phyloP scores from a whole-genome alignment of 1,284 basidiomycete genomes.

The Chiua sp. region DNA sequence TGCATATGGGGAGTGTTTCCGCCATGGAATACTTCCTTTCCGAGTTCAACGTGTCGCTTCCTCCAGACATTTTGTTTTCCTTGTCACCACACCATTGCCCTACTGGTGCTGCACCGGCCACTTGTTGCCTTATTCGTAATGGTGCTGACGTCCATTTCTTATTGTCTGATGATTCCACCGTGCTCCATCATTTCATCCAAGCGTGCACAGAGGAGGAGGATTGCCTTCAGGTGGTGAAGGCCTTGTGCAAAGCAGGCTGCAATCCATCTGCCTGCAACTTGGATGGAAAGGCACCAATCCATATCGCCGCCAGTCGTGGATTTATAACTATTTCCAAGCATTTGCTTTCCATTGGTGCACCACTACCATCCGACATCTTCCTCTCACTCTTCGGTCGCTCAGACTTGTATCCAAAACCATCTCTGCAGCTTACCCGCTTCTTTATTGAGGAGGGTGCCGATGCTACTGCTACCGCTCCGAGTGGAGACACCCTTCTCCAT shows the following conservation, averaged over 20 bases:
- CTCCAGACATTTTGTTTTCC: slow-evolving; percentile 4
- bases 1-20: slow-evolving; percentile 1
- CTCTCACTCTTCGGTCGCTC: neutral
- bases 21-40: neutral
- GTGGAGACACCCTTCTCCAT: slow-evolving; percentile 12
- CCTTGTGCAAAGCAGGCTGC: slow-evolving; percentile 14
- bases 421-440: neutral
- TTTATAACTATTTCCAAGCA: neutral
- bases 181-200: neutral
- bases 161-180: slow-evolving; percentile 1
- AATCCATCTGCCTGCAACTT: slow-evolving; percentile 3
- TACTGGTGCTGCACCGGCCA: neutral
- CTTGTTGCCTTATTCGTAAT: neutral
- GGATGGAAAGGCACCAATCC: neutral
- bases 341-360: neutral
- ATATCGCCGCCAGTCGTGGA: neutral
- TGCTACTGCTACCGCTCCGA: neutral
- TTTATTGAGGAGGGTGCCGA: slow-evolving; percentile 2
- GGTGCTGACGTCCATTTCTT: no score
- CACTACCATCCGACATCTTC: slow-evolving; percentile 10
- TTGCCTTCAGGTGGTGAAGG: neutral
- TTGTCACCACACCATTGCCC: neutral
- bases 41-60: neutral
- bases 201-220: neutral
- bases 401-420: neutral